Percentiles rank a stretch among this genome's conserved stretches.
Evolutionary conservation across 2,329 filamentous ascomycete genomes (phyloP).

Genomic region (Lachnellula occidentalis): DNA sequence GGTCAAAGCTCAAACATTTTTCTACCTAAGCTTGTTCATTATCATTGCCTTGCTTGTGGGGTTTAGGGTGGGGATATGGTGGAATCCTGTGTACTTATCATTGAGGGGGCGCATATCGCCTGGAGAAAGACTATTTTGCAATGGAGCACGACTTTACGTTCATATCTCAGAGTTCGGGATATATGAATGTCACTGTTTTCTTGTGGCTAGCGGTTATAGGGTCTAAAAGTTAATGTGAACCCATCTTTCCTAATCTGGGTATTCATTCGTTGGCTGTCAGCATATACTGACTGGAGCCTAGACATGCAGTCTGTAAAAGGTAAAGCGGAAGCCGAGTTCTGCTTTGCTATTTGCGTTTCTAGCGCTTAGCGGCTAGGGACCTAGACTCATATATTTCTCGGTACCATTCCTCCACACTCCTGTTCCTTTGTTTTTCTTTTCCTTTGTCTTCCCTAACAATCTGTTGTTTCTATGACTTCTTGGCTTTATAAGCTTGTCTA

Average conservation of each 20-base stretch:
- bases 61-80: conserved; percentile 15
- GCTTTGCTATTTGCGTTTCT: background rate
- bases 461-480: background rate
- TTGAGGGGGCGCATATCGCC: conserved; percentile 15
- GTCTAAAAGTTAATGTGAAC: background rate
- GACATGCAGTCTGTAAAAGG: too few species aligned
- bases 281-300: too few species aligned
- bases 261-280: too few species aligned
- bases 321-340: background rate
- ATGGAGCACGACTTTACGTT: conserved; percentile 24
- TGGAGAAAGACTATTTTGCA: conserved; percentile 19
- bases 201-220: background rate
- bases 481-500: background rate
- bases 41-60: conserved; percentile 13
- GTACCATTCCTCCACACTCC: background rate
- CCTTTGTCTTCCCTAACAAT: background rate
- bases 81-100: conserved; percentile 31
- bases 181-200: background rate
- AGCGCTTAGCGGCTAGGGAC: background rate
- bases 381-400: background rate
- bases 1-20: conserved; percentile 21
- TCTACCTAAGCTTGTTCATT: conserved; percentile 18
- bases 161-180: background rate
- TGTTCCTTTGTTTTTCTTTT: conserved; percentile 1
- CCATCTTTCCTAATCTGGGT: too few species aligned